Evolutionary conservation across 1,139 yeast genomes (phyloP).

Genomic region (Geotrichum aggregatum): DNA sequence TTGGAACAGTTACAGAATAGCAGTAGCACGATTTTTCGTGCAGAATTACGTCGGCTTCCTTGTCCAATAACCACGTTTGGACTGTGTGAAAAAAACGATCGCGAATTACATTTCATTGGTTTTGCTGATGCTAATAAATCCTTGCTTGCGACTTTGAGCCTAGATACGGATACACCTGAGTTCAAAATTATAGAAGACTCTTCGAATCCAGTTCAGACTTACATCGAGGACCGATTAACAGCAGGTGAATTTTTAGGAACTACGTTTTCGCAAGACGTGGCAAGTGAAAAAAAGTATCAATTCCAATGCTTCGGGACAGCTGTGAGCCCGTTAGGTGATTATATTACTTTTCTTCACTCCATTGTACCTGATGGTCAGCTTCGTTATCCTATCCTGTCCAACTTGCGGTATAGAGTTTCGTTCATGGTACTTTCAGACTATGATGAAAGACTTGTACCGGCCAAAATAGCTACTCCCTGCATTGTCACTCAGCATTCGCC

Average conservation of each 20-base stretch:
- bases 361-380: conserved; percentile 18
- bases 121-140: conserved; percentile 8
- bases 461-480: neutral
- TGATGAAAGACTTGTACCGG: conserved; percentile 6
- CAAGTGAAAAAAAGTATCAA: conserved; percentile 13
- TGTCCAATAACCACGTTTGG: conserved; percentile 7
- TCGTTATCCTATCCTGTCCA: conserved; percentile 18
- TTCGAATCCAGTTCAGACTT: conserved; percentile 10
- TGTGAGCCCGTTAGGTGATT: conserved; percentile 17
- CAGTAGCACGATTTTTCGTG: neutral
- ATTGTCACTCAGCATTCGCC: conserved; percentile 10
- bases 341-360: conserved; percentile 15
- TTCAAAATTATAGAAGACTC: neutral
- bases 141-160: neutral
- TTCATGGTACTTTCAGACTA: conserved; percentile 8
- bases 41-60: neutral
- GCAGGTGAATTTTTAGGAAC: conserved; percentile 19
- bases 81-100: neutral
- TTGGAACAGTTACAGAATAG: neutral
- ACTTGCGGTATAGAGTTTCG: conserved; percentile 11
- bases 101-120: conserved; percentile 5
- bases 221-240: conserved; percentile 15
- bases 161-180: neutral
- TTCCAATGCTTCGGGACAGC: conserved; percentile 18
- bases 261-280: conserved; percentile 11